Evolutionary conservation across 768 basidiomycete genomes (phyloP).

Genomic region (Amanita polypyramis): DNA sequence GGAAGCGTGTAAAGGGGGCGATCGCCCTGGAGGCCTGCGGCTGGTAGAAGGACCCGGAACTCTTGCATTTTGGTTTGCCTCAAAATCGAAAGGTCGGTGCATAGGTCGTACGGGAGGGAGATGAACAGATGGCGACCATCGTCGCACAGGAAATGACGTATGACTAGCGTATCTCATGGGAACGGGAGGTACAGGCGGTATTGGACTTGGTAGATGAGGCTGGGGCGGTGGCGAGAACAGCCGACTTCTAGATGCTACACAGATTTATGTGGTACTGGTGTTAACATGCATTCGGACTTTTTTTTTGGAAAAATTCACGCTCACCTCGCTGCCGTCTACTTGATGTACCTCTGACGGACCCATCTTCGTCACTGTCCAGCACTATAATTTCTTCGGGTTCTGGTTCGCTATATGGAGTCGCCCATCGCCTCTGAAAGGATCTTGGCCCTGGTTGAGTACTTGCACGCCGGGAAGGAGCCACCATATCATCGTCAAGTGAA

Average conservation of each 20-base stretch:
- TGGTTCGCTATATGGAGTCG: background rate
- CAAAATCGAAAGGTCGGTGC: constrained; percentile 42
- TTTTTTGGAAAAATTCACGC: background rate
- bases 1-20: constrained; percentile 20
- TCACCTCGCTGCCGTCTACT: background rate
- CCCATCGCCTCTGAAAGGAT: constrained; percentile 7
- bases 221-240: constrained; percentile 42
- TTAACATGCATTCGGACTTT: background rate
- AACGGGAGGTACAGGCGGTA: constrained; percentile 50
- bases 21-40: constrained; percentile 11
- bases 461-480: background rate
- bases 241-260: constrained; percentile 11
- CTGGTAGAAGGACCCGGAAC: constrained; percentile 9
- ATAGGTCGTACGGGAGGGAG: constrained; percentile 40
- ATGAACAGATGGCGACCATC: constrained; percentile 20
- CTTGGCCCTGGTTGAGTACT: background rate
- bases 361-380: constrained; percentile 4
- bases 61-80: constrained; percentile 19
- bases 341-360: background rate
- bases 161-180: constrained; percentile 26
- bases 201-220: constrained; percentile 17
- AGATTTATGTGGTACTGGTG: background rate
- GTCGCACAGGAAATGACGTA: constrained; percentile 28
- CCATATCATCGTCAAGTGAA: constrained; percentile 19
- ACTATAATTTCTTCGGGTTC: constrained; percentile 1